A percentile compares a stretch with the other conserved stretches of the same genome.
Evolutionary conservation across 805 yeast genomes (phyloP).

Genomic region (Candida taoyuanica): DNA sequence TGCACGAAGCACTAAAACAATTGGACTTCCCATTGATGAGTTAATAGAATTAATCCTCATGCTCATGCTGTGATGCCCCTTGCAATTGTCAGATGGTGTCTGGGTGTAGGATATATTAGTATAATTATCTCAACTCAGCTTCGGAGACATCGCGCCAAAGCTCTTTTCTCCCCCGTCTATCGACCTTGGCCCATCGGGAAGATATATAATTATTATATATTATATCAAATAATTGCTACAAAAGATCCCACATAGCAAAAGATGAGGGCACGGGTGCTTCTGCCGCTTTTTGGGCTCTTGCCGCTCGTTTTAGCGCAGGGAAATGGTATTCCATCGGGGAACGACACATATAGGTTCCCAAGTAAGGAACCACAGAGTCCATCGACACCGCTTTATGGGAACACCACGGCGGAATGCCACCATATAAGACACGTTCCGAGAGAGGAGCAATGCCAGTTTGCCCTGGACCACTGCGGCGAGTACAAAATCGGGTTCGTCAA

Average conservation of each 20-base stretch:
- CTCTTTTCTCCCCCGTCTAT: too few relatives aligned
- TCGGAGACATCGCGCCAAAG: conserved; percentile 5
- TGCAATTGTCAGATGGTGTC: conserved; percentile 1
- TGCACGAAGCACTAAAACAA: too few relatives aligned
- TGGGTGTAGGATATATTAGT: not conserved
- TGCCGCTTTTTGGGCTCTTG: not conserved
- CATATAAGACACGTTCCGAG: conserved; percentile 14
- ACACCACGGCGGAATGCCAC: conserved; percentile 17
- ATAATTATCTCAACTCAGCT: not conserved
- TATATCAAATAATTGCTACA: too few relatives aligned
- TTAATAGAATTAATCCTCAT: too few relatives aligned
- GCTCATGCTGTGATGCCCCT: too few relatives aligned
- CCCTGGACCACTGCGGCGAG: conserved; percentile 19
- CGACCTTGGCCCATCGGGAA: too few relatives aligned
- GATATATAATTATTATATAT: too few relatives aligned
- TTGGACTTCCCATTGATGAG: too few relatives aligned
- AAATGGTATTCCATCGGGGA: not conserved
- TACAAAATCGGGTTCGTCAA: conserved; percentile 25
- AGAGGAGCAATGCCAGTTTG: conserved; percentile 20
- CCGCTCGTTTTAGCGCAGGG: not conserved
- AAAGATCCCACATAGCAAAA: too few relatives aligned
- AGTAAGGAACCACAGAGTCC: not conserved
- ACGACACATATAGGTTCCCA: not conserved
- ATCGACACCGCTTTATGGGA: conserved; percentile 1
- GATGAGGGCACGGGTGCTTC: not conserved